Evolutionary conservation across 495 filamentous ascomycete species (phyloP).

Genomic region (Cercophora sp.): DNA sequence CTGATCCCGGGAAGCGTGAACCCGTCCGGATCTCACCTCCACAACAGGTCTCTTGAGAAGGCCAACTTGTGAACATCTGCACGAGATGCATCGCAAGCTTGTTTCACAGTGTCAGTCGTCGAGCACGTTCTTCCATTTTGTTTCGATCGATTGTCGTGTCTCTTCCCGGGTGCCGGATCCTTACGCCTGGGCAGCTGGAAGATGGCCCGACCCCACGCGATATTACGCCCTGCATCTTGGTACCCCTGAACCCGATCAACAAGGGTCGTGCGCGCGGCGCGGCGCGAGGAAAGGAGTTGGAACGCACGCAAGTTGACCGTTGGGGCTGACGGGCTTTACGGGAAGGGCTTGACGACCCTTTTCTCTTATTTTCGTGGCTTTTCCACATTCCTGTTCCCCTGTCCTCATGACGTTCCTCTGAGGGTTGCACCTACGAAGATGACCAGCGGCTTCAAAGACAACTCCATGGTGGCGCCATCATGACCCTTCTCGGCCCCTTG

Average conservation of each 20-base stretch:
- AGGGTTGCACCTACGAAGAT: no score
- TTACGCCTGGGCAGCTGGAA: not conserved
- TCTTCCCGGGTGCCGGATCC: not conserved
- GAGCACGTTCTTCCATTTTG: no score
- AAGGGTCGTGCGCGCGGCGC: not conserved
- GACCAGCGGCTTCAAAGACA: no score
- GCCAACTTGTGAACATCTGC: not conserved
- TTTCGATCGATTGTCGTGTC: no score
- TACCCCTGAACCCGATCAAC: not conserved
- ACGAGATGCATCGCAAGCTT: not conserved
- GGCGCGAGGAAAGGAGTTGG: not conserved
- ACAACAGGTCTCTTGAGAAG: no score
- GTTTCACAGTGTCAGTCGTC: no score
- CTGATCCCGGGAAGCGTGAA: no score
- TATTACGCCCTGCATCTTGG: not conserved
- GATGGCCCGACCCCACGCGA: no score
- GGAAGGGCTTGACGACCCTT: slow-evolving; percentile 8
- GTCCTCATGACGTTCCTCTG: not conserved
- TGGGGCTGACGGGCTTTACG: slow-evolving; percentile 2
- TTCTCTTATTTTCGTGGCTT: slow-evolving; percentile 2
- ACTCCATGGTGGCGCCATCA: slow-evolving; percentile 19
- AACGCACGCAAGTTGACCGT: not conserved
- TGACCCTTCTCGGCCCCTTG: slow-evolving; percentile 30
- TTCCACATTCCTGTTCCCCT: not conserved
- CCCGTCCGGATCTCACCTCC: no score